Base-by-base conservation (phyloP, 169 alveolate genomes). In the Plasmodium malariae region DNA sequence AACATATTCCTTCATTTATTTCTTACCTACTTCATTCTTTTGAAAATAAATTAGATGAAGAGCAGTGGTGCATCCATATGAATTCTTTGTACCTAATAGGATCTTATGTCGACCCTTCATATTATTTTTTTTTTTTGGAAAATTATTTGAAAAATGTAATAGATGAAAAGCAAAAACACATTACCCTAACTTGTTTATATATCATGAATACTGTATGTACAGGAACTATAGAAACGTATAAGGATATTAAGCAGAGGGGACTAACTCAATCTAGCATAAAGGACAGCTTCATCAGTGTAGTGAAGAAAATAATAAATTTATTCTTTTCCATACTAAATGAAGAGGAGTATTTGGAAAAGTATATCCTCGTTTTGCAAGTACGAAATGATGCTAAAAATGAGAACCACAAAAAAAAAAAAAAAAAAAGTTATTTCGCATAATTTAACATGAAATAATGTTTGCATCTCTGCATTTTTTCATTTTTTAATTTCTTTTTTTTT, bases 151-250 rank as follows among this genome's bases (percentile, higher is more conserved):
- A 76, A 60, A 43, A 62, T 76, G 36, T 24, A 21, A 59, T 21
- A 48, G 85, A 24, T 28, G 24, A 71, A 26, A 40, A 45, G 0
- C 21, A 76, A 6, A 76, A 76, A 37, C 43, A 63, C n/a, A 51
- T 28, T n/a, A 76, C 89, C 2, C 49, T 76, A 24, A 76, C 48
- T 45, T 76, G 78, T 45, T 40, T 76, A 28, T 76, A 60, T 36
- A 76, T 76, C 19, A 1, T 62, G 43, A 21, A 76, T 19, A 7
- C 26, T 12, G 62, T 63, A 28, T 49, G n/a, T 36, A 28, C 26
- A 17, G 89, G 89, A 36, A 45, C 89, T 6, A 76, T 76, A 60
- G 78, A 76, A 62, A 76, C 89, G 21, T 62, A 76, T 32, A 76
- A 28, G 14, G 24, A 62, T 62, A 62, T 76, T 24, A 30, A 32